Evolutionary conservation across 2,329 filamentous ascomycete species (phyloP), one percentile per base, ranked within the genome.

Genomic region (Annulohypoxylon truncatum): DNA sequence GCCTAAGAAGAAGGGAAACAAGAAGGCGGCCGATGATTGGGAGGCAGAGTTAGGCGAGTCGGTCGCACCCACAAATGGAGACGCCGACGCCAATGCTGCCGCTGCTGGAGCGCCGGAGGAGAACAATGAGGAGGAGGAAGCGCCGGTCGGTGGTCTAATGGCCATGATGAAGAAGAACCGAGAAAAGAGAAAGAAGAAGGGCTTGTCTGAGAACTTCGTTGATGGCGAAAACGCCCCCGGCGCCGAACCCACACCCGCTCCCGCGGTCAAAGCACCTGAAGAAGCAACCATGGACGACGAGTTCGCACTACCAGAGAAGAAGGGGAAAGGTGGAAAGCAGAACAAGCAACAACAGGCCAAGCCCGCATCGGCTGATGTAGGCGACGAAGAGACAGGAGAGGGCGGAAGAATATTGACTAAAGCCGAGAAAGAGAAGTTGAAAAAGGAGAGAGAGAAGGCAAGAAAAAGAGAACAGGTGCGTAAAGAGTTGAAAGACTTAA

Each of bases 391-490:
- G 4, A 84, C 81, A 12, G 87, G 80, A 7, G 85, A 84, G 4
- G 83, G 83, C 64, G 90, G 90, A 46, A 87, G 89, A 59, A 85
- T 98, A 51, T 89, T 98, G 82, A 97, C 93, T 38, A 99, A 98
- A 87, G 96, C 96, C 63, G 94, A 99, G 83, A 99, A 99, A 84
- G 96, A 99, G 80, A 97, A 93, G 81, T 86, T 95, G 76, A 98
- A 95, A 87, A 99, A 97, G 83, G 96, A 99, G 83, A 90, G 93
- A 67, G 96, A 99, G 84, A 99, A 99, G 89, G 92, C 96, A 82
- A 87, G 94, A 72, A 99, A 99, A 84, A 99, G 94, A 89, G 96
- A 99, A 81, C 92, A 98, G 88, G 93, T 96, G 8, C 61, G 74
- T 59, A 38, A 57, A 52, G 20, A 28, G 20, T 13, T 2, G 47